Evolutionary conservation across 2,329 filamentous ascomycete species (phyloP), one percentile per base, ranked within the genome.

Genomic region (Graphium sp.): DNA sequence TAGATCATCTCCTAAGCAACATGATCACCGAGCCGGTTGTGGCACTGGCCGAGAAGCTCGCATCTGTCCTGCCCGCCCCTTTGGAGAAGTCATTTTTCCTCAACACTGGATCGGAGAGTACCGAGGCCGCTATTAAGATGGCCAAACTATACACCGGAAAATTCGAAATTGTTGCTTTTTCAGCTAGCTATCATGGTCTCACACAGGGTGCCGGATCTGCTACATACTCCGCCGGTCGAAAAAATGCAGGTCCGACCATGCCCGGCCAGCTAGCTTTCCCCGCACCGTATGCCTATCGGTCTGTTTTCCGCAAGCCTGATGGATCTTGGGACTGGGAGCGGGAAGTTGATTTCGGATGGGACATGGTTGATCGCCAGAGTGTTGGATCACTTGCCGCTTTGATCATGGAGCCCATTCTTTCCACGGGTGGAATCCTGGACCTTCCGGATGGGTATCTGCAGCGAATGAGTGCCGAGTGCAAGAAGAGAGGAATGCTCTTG

Each of bases 291-390:
- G 54, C 61, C 0, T 76, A 74, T 40, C 62, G 70, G 4, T 74
- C 70, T 0, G 53, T 62, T 0, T 78, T 78, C 44, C 58, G 64
- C 7, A 58, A 61, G 20, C 14, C 59, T 0, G 68, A 76, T 35
- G 69, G 69, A 1, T 58, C 57, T 0, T 68, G 78, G 35, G 71
- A 78, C 41, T 78, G 72, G 72, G 54, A 70, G 37, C 61, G 65
- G 0, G 73, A 78, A 41, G 48, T 78, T 10, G 58, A 70, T 8
- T 76, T 65, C 37, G 69, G 66, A 12, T 76, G 65, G 55, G 50
- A 53, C n/a, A 53, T 76, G 46, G 49, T 77, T 24, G 70, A 76
- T 37, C 48, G 54, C 5, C 62, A 69, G 33, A 65, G 56, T 1
- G 58, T 60, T 12, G 71, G 70, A 0, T 73, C 67, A 0, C 53